These are phyloP conservation scores for Sideroxylon spinosum DNA, from an alignment of 179 eudicot genomes.

Conservation along the genomic window DNA sequence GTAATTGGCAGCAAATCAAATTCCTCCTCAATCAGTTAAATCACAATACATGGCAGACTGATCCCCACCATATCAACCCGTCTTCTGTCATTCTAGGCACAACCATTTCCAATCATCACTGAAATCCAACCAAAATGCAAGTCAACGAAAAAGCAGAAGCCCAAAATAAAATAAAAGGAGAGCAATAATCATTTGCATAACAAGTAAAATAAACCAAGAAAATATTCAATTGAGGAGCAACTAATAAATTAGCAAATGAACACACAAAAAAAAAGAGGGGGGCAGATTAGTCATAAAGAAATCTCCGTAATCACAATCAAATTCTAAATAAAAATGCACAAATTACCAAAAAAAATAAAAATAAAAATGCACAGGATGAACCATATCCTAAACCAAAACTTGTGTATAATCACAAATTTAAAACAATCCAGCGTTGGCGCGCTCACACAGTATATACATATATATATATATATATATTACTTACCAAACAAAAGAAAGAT, in stretches of 20 bases:
- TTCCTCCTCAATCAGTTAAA: constrained; percentile 7
- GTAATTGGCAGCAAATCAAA: not conserved
- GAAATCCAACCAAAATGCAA: constrained; percentile 11
- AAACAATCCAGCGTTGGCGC: too few relatives aligned
- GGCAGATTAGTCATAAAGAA: too few relatives aligned
- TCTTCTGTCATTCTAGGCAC: not conserved
- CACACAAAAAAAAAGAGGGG: too few relatives aligned
- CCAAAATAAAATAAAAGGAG: too few relatives aligned
- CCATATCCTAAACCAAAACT: not conserved
- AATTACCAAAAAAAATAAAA: too few relatives aligned
- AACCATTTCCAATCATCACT: not conserved
- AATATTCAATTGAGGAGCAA: too few relatives aligned
- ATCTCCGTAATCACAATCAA: too few relatives aligned
- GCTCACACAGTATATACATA: not conserved
- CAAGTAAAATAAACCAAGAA: too few relatives aligned
- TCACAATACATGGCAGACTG: not conserved
- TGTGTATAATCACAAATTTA: not conserved
- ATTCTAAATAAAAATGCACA: not conserved
- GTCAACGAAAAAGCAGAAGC: too few relatives aligned
- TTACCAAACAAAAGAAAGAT: constrained; percentile 17
- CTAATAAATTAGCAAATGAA: too few relatives aligned
- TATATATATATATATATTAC: not conserved
- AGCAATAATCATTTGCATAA: too few relatives aligned
- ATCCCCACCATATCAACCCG: not conserved
- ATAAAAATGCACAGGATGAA: not conserved